Conservation (phyloP, 2,329 filamentous ascomycete species). For the Coniosporium tulheliwenetii region DNA sequence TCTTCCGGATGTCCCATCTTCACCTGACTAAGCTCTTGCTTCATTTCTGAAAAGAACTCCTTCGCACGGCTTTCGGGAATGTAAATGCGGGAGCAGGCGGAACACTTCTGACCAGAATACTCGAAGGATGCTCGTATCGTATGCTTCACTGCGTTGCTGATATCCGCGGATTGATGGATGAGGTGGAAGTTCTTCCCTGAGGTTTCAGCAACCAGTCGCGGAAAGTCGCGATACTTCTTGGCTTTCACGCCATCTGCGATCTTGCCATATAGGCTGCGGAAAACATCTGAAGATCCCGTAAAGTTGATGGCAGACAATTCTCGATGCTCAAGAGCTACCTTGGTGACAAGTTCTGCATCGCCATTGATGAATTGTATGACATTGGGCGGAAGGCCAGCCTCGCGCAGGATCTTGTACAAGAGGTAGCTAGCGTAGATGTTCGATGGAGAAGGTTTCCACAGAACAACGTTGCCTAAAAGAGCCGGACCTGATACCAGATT, state of each 20-base stretch:
- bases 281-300: slow-evolving; percentile 24
- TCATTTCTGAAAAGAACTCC: slow-evolving; percentile 14
- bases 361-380: slow-evolving; percentile 25
- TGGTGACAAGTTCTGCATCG: slow-evolving; percentile 20
- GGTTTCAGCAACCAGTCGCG: slow-evolving; percentile 34
- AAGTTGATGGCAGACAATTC: slow-evolving; percentile 23
- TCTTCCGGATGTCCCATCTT: slow-evolving; percentile 18
- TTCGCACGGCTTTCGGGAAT: slow-evolving; percentile 16
- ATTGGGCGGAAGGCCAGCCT: slow-evolving; percentile 22
- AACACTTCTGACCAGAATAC: slow-evolving; percentile 38
- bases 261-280: slow-evolving; percentile 16
- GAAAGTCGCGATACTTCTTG: slow-evolving; percentile 21
- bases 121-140: slow-evolving; percentile 35
- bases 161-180: slow-evolving; percentile 30
- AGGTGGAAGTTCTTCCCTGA: slow-evolving; percentile 39
- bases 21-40: slow-evolving; percentile 10
- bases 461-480: slow-evolving; percentile 24
- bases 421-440: slow-evolving; percentile 19
- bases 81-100: slow-evolving; percentile 28
- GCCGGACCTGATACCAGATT: slow-evolving; percentile 41
- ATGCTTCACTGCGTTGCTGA: slow-evolving; percentile 29
- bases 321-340: slow-evolving; percentile 16
- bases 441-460: slow-evolving; percentile 25
- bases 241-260: slow-evolving; percentile 15
- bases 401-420: slow-evolving; percentile 23